Evolutionary conservation across 2,329 filamentous ascomycete genomes (phyloP).

Genomic region (Teratosphaeria nubilosa): DNA sequence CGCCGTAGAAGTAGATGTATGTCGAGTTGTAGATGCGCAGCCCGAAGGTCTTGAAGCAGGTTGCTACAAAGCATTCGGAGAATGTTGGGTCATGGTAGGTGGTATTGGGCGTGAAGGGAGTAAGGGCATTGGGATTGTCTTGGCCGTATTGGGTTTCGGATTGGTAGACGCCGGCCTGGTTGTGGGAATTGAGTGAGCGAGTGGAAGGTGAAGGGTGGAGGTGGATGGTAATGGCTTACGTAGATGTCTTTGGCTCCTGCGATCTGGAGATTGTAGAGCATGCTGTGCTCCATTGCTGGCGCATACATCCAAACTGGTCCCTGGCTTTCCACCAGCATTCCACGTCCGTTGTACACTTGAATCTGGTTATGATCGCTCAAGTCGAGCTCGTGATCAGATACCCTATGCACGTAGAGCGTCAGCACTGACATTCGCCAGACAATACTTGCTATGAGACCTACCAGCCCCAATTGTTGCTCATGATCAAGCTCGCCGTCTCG

Average conservation of each 20-base stretch:
- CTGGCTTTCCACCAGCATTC: conserved; percentile 58
- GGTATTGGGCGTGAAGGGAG: conserved; percentile 48
- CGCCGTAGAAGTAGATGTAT: conserved; percentile 36
- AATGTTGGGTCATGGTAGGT: conserved; percentile 61
- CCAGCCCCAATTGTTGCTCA: conserved; percentile 92
- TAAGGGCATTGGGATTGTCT: conserved; percentile 63
- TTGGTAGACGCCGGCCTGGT: background rate
- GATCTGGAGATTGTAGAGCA: conserved; percentile 73
- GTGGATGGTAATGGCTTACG: conserved; percentile 39
- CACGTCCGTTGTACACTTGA: conserved; percentile 78
- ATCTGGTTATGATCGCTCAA: conserved; percentile 60
- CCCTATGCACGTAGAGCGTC: conserved; percentile 18
- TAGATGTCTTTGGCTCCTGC: conserved; percentile 67
- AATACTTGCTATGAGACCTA: background rate
- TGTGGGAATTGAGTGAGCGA: background rate
- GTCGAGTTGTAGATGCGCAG: conserved; percentile 57
- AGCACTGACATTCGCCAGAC: background rate
- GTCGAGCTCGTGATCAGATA: conserved; percentile 84
- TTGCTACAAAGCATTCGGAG: conserved; percentile 39
- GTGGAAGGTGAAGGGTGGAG: conserved; percentile 1
- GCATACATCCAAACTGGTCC: conserved; percentile 48
- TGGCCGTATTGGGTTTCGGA: conserved; percentile 50
- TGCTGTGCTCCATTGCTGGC: conserved; percentile 53
- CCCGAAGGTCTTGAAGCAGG: conserved; percentile 67
- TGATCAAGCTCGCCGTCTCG: conserved; percentile 52